These are phyloP conservation scores for Syzygium malaccense DNA, from an alignment of 441 rosid genomes.

Conservation along the genomic window DNA sequence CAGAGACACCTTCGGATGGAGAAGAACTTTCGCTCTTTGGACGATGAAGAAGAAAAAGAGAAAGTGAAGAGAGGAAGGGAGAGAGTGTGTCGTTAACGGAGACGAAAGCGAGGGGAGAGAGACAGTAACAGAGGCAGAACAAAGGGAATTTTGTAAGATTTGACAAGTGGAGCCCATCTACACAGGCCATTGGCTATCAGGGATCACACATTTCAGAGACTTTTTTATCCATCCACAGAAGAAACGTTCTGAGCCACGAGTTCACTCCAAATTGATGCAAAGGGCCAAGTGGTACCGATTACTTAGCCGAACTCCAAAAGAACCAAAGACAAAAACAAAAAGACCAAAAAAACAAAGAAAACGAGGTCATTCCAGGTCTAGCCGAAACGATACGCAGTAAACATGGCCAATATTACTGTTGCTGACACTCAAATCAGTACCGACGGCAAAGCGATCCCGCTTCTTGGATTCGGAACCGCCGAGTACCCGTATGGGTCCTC, in stretches of 20 bases:
- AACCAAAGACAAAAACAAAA: not conserved
- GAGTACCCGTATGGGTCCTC: conserved; percentile 21
- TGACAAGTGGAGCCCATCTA: not conserved
- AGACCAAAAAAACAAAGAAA: not conserved
- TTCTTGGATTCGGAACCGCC: conserved; percentile 33
- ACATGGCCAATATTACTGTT: not conserved
- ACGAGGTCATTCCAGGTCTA: not conserved
- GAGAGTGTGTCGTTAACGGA: not conserved
- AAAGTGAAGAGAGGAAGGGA: not conserved
- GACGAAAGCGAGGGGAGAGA: not conserved
- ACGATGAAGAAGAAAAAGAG: not conserved
- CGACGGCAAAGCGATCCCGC: conserved; percentile 17
- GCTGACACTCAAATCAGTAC: not conserved
- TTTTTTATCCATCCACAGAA: not conserved
- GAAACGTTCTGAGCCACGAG: not conserved
- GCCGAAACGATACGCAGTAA: not conserved
- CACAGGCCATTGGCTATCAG: not conserved
- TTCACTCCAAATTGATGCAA: not conserved
- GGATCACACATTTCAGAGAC: not conserved
- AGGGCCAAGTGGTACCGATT: not conserved
- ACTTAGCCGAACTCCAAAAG: not conserved
- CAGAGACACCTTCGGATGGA: not conserved
- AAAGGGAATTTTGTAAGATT: not conserved
- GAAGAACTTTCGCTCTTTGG: not conserved
- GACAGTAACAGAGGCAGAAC: not conserved